Percentiles rank a stretch among this genome's conserved stretches.
phyloP scores from a whole-genome alignment of 2,329 filamentous ascomycete genomes.

The Zasmidium cellare region DNA sequence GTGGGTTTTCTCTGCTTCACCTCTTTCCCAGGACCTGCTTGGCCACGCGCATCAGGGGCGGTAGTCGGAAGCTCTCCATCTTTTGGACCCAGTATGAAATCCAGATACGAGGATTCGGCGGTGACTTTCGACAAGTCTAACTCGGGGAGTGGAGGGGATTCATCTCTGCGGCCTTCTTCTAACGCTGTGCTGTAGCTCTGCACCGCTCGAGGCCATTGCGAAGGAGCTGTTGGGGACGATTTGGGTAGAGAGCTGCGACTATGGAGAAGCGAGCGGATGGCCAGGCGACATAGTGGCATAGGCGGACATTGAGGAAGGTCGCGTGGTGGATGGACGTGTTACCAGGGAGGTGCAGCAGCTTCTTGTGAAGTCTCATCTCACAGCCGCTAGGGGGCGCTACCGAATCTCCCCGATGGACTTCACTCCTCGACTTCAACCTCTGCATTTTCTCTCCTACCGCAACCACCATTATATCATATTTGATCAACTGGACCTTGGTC shows the following conservation, averaged over 20 bases:
- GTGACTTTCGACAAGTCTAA: slow-evolving; percentile 3
- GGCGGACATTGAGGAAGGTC: slow-evolving; percentile 31
- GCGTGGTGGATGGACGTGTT: too few species aligned
- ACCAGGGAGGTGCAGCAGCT: too few species aligned
- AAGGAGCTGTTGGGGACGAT: not conserved
- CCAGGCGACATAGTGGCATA: slow-evolving; percentile 37
- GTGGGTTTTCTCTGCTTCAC: not conserved
- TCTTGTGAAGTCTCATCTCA: too few species aligned
- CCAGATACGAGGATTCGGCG: slow-evolving; percentile 9
- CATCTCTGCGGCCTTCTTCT: slow-evolving; percentile 6
- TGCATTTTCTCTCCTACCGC: too few species aligned
- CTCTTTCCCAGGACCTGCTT: slow-evolving; percentile 20
- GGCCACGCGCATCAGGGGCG: slow-evolving; percentile 44
- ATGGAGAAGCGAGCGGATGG: slow-evolving; percentile 22
- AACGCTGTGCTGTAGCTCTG: slow-evolving; percentile 13
- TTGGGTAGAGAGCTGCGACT: slow-evolving; percentile 12
- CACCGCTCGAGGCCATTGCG: slow-evolving; percentile 9
- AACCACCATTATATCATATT: too few species aligned
- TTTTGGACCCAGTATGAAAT: slow-evolving; percentile 7
- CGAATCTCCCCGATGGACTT: too few species aligned
- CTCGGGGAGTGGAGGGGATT: not conserved
- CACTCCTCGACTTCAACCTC: too few species aligned
- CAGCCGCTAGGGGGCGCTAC: too few species aligned
- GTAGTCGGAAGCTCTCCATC: not conserved
- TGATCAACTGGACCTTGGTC: too few species aligned